Conservation (phyloP, 768 basidiomycete genomes). For the Cystofilobasidium macerans region DNA sequence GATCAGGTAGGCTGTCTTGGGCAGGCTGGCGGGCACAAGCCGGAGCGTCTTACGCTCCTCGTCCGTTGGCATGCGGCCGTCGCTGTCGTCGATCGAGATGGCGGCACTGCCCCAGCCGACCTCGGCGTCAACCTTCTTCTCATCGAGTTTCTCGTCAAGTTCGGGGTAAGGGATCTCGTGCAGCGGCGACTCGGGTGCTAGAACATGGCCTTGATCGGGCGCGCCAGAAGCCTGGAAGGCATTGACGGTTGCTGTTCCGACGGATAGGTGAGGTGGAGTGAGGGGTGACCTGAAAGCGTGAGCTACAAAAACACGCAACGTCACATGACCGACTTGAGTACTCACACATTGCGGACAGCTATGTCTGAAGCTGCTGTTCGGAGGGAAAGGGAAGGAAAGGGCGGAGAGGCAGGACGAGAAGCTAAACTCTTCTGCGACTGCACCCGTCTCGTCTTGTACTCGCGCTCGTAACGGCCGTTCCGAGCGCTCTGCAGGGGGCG, state of each 20-base stretch:
- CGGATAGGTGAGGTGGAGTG: no score
- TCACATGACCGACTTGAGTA: no score
- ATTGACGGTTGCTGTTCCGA: not conserved
- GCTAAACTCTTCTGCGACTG: no score
- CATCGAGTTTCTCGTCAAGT: not conserved
- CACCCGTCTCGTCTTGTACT: no score
- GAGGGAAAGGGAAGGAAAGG: no score
- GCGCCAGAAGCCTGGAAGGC: not conserved
- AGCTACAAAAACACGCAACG: no score
- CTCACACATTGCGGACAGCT: no score
- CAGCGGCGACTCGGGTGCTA: not conserved
- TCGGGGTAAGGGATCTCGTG: not conserved
- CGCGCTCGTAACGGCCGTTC: no score
- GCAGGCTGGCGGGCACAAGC: constrained; percentile 29
- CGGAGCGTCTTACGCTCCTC: constrained; percentile 13
- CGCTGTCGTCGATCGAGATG: not conserved
- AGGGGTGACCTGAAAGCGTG: no score
- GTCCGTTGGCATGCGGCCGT: constrained; percentile 13
- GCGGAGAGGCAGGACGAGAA: no score
- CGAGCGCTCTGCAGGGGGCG: no score
- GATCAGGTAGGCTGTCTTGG: constrained; percentile 23
- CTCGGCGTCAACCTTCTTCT: not conserved
- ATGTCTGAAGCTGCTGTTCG: no score
- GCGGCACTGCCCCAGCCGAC: not conserved
- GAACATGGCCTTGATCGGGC: not conserved